Evolutionary conservation across 805 yeast species (phyloP).

Genomic region (Nakazawaea molendinolei): DNA sequence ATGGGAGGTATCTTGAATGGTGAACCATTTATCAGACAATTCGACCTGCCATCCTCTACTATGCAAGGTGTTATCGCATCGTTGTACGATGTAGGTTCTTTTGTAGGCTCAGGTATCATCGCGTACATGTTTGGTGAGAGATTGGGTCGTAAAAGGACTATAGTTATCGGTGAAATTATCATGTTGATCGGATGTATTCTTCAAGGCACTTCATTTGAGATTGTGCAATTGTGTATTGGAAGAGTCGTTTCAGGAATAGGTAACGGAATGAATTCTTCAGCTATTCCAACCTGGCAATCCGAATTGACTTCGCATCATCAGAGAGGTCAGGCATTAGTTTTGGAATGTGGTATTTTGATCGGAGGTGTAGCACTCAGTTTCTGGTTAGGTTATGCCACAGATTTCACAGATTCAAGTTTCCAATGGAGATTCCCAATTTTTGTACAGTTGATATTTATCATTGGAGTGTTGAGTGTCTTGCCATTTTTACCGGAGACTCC

Average conservation of each 20-base stretch:
- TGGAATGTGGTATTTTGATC: slow-evolving; percentile 51
- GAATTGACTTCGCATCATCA: slow-evolving; percentile 61
- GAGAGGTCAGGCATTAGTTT: slow-evolving; percentile 64
- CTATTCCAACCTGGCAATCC: slow-evolving; percentile 69
- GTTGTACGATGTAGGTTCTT: slow-evolving; percentile 37
- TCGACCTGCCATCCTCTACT: slow-evolving; percentile 6
- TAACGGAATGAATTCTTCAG: slow-evolving; percentile 65
- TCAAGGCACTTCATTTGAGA: slow-evolving; percentile 39
- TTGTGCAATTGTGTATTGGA: slow-evolving; percentile 48
- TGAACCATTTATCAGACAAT: slow-evolving; percentile 9
- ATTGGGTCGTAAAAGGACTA: slow-evolving; percentile 50
- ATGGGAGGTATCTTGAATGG: slow-evolving; percentile 8
- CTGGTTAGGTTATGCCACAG: slow-evolving; percentile 57
- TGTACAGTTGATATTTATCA: slow-evolving; percentile 44
- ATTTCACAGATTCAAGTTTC: slow-evolving; percentile 38
- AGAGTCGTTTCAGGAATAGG: slow-evolving; percentile 63
- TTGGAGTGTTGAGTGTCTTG: slow-evolving; percentile 11
- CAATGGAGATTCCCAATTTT: slow-evolving; percentile 67
- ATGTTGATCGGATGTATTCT: slow-evolving; percentile 61
- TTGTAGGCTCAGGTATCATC: slow-evolving; percentile 41
- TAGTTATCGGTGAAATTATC: slow-evolving; percentile 44
- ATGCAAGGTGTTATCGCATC: slow-evolving; percentile 11
- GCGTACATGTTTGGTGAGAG: slow-evolving; percentile 46
- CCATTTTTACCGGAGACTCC: slow-evolving; percentile 14
- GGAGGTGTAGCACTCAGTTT: slow-evolving; percentile 62